phyloP scores from a whole-genome alignment of 148 eudicot genomes.

The Chenopodium quinoa region DNA sequence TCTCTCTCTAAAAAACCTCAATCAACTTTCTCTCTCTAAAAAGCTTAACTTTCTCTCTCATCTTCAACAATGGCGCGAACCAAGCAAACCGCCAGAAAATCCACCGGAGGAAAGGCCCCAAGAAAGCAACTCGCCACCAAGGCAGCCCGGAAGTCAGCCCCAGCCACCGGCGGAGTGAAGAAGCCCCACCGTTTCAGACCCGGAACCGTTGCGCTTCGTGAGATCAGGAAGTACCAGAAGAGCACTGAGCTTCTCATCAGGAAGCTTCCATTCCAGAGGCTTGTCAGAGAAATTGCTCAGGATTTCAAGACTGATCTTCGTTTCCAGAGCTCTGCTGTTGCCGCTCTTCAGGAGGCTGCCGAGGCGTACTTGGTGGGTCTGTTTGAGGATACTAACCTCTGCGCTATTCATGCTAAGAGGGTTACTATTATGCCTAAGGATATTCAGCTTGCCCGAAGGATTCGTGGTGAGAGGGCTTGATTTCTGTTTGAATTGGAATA shows the following conservation, averaged over 20 bases:
- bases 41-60: background rate
- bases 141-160: slow-evolving; percentile 35
- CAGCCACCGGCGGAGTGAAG: slow-evolving; percentile 39
- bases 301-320: slow-evolving; percentile 37
- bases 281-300: slow-evolving; percentile 36
- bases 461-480: slow-evolving; percentile 11
- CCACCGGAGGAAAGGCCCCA: slow-evolving; percentile 40
- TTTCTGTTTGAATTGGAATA: background rate
- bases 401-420: slow-evolving; percentile 31
- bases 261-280: slow-evolving; percentile 37
- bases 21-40: too few species aligned
- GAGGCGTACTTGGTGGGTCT: slow-evolving; percentile 29
- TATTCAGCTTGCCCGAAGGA: slow-evolving; percentile 31
- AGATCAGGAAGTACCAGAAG: slow-evolving; percentile 38
- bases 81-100: slow-evolving; percentile 36
- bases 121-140: slow-evolving; percentile 35
- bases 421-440: slow-evolving; percentile 36
- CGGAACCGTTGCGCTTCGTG: slow-evolving; percentile 31
- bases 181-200: slow-evolving; percentile 38
- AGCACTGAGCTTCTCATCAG: slow-evolving; percentile 34
- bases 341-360: slow-evolving; percentile 31
- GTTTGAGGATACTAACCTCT: slow-evolving; percentile 13
- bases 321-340: slow-evolving; percentile 35
- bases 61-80: slow-evolving; percentile 25
- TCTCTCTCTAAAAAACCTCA: background rate